Conservation (phyloP, 208 protist species). For the Leptomonas pyrrhocoris region DNA sequence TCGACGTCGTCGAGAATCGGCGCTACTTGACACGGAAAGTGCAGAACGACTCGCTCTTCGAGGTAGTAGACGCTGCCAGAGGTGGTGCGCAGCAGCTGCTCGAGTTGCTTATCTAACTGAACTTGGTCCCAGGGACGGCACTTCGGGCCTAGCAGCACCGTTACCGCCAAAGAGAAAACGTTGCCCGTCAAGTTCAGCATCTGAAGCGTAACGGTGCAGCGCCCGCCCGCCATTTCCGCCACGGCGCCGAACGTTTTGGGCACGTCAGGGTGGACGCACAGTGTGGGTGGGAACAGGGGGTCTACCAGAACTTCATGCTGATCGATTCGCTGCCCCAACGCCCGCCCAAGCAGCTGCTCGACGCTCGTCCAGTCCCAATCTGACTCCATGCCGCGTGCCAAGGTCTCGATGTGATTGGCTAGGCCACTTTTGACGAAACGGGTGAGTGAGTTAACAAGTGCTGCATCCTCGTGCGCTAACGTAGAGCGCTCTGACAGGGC, state of each 20-base stretch:
- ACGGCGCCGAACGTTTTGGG: slow-evolving; percentile 60
- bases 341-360: slow-evolving; percentile 77
- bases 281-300: slow-evolving; percentile 69
- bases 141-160: slow-evolving; percentile 40
- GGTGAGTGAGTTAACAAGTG: slow-evolving; percentile 39
- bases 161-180: slow-evolving; percentile 68
- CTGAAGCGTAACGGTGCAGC: slow-evolving; percentile 57
- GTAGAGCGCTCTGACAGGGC: slow-evolving; percentile 46
- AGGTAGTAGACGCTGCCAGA: slow-evolving; percentile 55
- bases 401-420: slow-evolving; percentile 60
- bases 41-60: slow-evolving; percentile 49
- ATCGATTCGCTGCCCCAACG: slow-evolving; percentile 46
- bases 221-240: slow-evolving; percentile 35
- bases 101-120: slow-evolving; percentile 42
- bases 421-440: slow-evolving; percentile 62
- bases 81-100: slow-evolving; percentile 51
- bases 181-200: slow-evolving; percentile 64
- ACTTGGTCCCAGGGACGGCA: slow-evolving; percentile 36
- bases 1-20: slow-evolving; percentile 72
- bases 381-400: slow-evolving; percentile 77
- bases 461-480: slow-evolving; percentile 40
- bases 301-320: slow-evolving; percentile 62
- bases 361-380: slow-evolving; percentile 92
- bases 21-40: slow-evolving; percentile 87
- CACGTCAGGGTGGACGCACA: slow-evolving; percentile 78